Conservation (phyloP, 2,329 filamentous ascomycete species). For the Hypoxylon sp. region DNA sequence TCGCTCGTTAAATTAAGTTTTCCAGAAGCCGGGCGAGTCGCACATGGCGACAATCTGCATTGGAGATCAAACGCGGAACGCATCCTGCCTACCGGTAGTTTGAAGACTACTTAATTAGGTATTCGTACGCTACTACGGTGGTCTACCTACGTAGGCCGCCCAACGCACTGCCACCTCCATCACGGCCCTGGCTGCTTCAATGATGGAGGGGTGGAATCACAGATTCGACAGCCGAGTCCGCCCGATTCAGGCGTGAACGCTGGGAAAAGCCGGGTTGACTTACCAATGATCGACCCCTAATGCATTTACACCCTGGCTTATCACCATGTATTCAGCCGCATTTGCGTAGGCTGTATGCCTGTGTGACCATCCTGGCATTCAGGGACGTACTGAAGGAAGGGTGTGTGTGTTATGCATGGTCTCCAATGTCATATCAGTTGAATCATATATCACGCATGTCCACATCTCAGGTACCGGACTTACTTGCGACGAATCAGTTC, state of each 20-base stretch:
- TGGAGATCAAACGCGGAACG: conserved; percentile 41
- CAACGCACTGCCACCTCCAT: conserved; percentile 29
- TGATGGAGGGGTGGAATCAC: conserved; percentile 25
- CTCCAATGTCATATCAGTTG: conserved; percentile 26
- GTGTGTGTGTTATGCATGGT: conserved; percentile 26
- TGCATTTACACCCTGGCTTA: conserved; percentile 37
- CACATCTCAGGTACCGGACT: conserved; percentile 16
- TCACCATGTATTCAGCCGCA: conserved; percentile 45
- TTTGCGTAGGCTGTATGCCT: conserved; percentile 19
- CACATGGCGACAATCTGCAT: conserved; percentile 42
- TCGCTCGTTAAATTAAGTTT: conserved; percentile 22
- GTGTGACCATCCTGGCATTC: conserved; percentile 30
- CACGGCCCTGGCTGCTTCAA: conserved; percentile 19
- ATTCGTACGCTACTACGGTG: conserved; percentile 34
- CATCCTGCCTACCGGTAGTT: conserved; percentile 40
- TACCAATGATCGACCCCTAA: conserved; percentile 47
- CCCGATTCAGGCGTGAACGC: conserved; percentile 35
- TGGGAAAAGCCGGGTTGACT: conserved; percentile 42
- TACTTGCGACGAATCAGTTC: conserved; percentile 20
- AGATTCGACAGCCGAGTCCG: conserved; percentile 40
- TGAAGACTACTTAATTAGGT: conserved; percentile 38
- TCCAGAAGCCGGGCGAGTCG: conserved; percentile 33
- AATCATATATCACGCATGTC: conserved; percentile 39
- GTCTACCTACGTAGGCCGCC: conserved; percentile 17
- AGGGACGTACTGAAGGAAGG: conserved; percentile 11